A percentile compares a stretch with the other conserved stretches of the same genome.
phyloP scores from a whole-genome alignment of 352 stramenopile species.

The Phytophthora agathidicida region DNA sequence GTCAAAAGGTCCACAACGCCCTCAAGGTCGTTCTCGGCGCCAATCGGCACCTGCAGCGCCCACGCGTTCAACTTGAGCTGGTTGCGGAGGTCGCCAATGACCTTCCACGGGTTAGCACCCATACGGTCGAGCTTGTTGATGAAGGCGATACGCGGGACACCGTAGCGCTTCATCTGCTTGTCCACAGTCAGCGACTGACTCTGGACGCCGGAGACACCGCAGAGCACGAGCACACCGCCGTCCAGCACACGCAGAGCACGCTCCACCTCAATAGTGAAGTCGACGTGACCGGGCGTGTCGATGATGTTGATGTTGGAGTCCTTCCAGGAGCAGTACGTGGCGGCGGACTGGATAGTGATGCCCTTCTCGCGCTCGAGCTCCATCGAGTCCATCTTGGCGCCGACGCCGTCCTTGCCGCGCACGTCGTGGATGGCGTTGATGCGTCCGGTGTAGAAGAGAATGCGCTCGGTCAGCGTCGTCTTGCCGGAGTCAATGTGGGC shows the following conservation, averaged over 20 bases:
- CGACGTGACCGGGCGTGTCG: constrained; percentile 99
- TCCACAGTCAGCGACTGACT: constrained; percentile 99
- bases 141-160: constrained; percentile 98
- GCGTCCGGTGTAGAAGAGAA: constrained; percentile 99
- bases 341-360: constrained; percentile 99
- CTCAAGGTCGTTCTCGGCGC: constrained; percentile 94
- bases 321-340: constrained; percentile 97
- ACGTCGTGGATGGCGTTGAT: constrained; percentile 98
- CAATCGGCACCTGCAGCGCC: constrained; percentile 97
- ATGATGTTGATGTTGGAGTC: constrained; percentile 99
- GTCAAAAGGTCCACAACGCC: constrained; percentile 97
- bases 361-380: constrained; percentile 99
- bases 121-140: constrained; percentile 99
- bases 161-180: constrained; percentile 99
- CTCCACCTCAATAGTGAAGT: constrained; percentile 99
- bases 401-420: constrained; percentile 97
- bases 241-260: constrained; percentile 98
- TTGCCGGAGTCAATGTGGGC: constrained; percentile 99
- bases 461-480: constrained; percentile 99
- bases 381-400: constrained; percentile 99
- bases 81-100: constrained; percentile 94
- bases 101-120: constrained; percentile 96
- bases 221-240: constrained; percentile 96
- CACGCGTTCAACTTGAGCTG: constrained; percentile 98
- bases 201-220: constrained; percentile 94